Evolutionary conservation across 2,329 filamentous ascomycete genomes (phyloP), one percentile per base, ranked within the genome.

Genomic region (Talaromyces sp.): DNA sequence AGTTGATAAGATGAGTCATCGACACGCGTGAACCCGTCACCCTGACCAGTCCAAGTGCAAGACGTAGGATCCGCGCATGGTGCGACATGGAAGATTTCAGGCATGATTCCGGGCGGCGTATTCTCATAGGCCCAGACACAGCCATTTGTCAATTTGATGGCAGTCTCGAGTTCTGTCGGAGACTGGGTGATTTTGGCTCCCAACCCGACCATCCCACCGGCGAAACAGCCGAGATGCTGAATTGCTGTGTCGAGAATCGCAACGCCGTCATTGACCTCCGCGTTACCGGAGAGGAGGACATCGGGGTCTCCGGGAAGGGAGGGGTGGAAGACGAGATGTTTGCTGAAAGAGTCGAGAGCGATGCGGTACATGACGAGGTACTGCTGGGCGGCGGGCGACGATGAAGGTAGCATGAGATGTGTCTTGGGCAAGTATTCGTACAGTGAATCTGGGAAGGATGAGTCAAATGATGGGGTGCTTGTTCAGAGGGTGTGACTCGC

Each of bases 391-490:
- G 31, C 43, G 27, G 59, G 31, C 8, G 59, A 50, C 10, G 11
- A 39, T 37, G 59, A 37, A 49, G 59, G 59, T 25, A 73, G 65
- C 1, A 73, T 68, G 61, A 67, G 17, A 81, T 72, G 58, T 74
- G 93, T 81, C 73, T 87, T 86, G 0, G 85, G 83, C 17, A 87
- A 74, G 68, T 86, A 86, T 68, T 87, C 85, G 69, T 86, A 87
- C 0, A 84, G 75, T 11, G 83, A 86, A 71, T 87, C 59, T 61
- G 59, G 17, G 13, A 27, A 61, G 19, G 15, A 52, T 62, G 41
- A 62, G 45, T 52, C 43, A 37, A 37, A 15, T 50, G 15, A 39
- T n/a, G 31, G 33, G 22, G 11, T 22, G n/a, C 6, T 35, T 33
- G 39, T 43, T 39, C 15, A 49, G 35, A 35, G 2, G 41, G n/a